A percentile compares a stretch with the other conserved stretches of the same genome.
These are phyloP conservation scores for Gorgonomyces haynaldii DNA, from an alignment of 192 early-diverging fungal genomes.

Conservation along the genomic window DNA sequence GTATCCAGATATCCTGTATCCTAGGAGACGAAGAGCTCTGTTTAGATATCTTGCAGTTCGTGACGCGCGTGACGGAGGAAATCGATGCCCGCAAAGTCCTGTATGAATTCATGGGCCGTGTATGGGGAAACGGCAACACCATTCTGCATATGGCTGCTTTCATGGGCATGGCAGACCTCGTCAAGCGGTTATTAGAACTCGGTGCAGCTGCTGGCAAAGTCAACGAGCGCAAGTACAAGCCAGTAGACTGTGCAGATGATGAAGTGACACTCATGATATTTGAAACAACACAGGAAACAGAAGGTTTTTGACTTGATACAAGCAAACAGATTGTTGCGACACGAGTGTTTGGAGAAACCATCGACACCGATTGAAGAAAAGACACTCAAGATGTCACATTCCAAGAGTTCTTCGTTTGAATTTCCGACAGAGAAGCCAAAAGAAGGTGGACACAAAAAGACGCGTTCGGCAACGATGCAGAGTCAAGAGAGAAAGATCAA, in stretches of 20 bases:
- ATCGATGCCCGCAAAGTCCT: slow-evolving; percentile 51
- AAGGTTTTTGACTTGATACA: not conserved
- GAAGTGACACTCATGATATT: slow-evolving; percentile 38
- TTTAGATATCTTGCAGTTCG: slow-evolving; percentile 49
- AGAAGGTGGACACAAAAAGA: too few relatives aligned
- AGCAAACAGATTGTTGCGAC: not conserved
- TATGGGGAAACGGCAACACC: slow-evolving; percentile 60
- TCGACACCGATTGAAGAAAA: not conserved
- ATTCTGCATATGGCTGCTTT: slow-evolving; percentile 53
- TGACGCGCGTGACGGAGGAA: slow-evolving; percentile 38
- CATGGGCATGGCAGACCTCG: slow-evolving; percentile 51
- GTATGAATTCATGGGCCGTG: slow-evolving; percentile 54
- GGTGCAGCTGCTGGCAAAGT: slow-evolving; percentile 36
- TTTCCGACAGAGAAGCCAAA: too few relatives aligned
- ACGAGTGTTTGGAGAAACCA: not conserved
- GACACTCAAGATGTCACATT: not conserved
- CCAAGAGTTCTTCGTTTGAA: not conserved
- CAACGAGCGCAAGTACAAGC: slow-evolving; percentile 50
- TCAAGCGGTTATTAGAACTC: slow-evolving; percentile 41
- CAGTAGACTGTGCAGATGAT: slow-evolving; percentile 58
- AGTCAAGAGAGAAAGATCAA: not conserved
- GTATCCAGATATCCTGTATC: slow-evolving; percentile 54
- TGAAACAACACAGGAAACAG: slow-evolving; percentile 16
- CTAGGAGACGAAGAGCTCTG: slow-evolving; percentile 54
- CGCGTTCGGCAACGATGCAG: too few relatives aligned